phyloP scores from a whole-genome alignment of 2,329 filamentous ascomycete species.

The Fusarium odoratissimum region DNA sequence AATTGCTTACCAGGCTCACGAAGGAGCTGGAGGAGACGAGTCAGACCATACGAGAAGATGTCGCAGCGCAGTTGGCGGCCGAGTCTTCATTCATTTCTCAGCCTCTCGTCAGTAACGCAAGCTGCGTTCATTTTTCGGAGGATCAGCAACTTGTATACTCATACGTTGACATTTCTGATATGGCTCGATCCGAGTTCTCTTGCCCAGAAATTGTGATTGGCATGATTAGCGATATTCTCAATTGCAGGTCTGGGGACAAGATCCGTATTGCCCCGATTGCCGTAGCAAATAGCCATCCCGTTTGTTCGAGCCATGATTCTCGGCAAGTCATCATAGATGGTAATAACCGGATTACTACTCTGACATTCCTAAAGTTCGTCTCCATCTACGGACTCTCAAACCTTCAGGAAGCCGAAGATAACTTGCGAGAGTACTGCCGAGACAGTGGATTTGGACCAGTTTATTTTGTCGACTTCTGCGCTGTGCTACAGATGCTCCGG shows the following conservation, averaged over 20 bases:
- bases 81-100: neutral
- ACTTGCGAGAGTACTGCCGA: neutral
- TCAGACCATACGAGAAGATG: neutral
- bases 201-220: neutral
- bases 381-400: neutral
- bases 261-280: neutral
- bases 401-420: neutral
- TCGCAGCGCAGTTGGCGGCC: neutral
- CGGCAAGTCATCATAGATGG: neutral
- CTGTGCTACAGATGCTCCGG: neutral
- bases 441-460: neutral
- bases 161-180: neutral
- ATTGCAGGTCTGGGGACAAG: neutral
- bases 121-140: neutral
- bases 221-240: neutral
- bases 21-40: neutral
- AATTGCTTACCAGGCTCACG: neutral
- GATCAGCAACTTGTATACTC: neutral
- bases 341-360: neutral
- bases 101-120: neutral
- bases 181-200: neutral
- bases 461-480: neutral
- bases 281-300: neutral
- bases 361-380: neutral
- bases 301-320: neutral